phyloP scores from a whole-genome alignment of 345 rosid genomes.

The Aurinia saxatilis region DNA sequence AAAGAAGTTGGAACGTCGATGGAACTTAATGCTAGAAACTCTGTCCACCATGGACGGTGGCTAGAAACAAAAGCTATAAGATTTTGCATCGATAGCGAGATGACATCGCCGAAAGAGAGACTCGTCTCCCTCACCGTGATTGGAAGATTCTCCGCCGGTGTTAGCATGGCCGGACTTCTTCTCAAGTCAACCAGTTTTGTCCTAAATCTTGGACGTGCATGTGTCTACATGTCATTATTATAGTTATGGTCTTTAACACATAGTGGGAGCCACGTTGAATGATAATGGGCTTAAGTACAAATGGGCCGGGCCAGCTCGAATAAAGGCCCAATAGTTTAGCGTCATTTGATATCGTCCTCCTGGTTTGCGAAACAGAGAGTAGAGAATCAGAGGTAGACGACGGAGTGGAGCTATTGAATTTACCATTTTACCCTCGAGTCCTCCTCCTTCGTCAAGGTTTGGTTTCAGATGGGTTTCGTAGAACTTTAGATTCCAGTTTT shows the following conservation, averaged over 20 bases:
- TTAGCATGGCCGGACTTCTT: conserved; percentile 12
- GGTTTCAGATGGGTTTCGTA: not conserved
- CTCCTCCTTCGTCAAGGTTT: conserved; percentile 3
- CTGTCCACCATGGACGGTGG: conserved; percentile 46
- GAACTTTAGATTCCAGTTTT: not conserved
- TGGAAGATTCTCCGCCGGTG: conserved; percentile 9
- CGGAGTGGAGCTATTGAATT: not conserved
- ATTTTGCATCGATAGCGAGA: conserved; percentile 39
- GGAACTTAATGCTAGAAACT: conserved; percentile 31
- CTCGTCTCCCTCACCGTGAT: not conserved
- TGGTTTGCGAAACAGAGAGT: not conserved
- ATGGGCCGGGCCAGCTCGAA: not conserved
- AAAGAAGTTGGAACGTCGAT: conserved; percentile 27
- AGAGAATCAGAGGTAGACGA: not conserved
- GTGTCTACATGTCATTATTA: no score
- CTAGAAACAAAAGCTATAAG: conserved; percentile 28
- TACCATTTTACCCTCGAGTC: conserved; percentile 13
- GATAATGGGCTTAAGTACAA: not conserved
- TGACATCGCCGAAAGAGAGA: conserved; percentile 22
- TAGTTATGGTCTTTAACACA: no score
- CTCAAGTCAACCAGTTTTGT: conserved; percentile 3
- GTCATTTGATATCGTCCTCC: not conserved
- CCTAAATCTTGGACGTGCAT: no score
- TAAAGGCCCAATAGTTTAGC: not conserved
- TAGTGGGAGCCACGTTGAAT: conserved; percentile 6